Evolutionary conservation across 1,139 yeast species (phyloP).

Genomic region (Wickerhamomyces sp.): DNA sequence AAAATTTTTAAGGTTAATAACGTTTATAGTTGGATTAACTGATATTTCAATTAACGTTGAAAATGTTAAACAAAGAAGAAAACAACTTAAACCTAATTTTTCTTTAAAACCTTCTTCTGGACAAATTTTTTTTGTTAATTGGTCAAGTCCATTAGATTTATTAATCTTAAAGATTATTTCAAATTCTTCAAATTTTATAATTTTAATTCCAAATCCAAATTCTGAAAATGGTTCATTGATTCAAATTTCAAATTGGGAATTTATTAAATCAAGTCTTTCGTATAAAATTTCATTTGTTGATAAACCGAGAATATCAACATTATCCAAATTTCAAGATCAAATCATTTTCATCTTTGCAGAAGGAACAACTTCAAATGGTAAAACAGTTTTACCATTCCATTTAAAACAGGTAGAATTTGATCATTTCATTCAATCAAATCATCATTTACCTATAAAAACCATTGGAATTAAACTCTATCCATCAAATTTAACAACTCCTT

Average conservation of each 20-base stretch:
- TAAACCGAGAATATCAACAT: too few relatives aligned
- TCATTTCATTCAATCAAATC: conserved; percentile 21
- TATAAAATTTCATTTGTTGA: too few relatives aligned
- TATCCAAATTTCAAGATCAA: conserved; percentile 30
- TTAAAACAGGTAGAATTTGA: conserved; percentile 21
- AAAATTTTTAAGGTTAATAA: too few relatives aligned
- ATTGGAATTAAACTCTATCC: conserved; percentile 41
- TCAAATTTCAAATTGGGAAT: conserved; percentile 31
- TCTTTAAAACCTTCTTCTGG: conserved; percentile 34
- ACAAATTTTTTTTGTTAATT: conserved; percentile 48
- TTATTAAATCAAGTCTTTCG: conserved; percentile 35
- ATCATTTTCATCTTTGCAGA: conserved; percentile 53
- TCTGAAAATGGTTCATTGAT: conserved; percentile 34
- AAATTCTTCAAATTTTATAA: conserved; percentile 30
- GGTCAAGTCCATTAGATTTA: conserved; percentile 52
- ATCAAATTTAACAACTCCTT: conserved; percentile 27
- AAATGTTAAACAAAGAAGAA: too few relatives aligned
- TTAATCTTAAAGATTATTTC: conserved; percentile 32
- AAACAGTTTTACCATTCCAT: conserved; percentile 46
- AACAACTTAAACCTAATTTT: too few relatives aligned
- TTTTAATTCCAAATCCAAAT: conserved; percentile 45
- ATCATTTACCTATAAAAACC: conserved; percentile 31
- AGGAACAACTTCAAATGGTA: conserved; percentile 68
- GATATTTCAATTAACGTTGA: too few relatives aligned
- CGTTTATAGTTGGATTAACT: too few relatives aligned